A percentile compares a stretch with the other conserved stretches of the same genome.
phyloP scores from a whole-genome alignment of 768 basidiomycete species.

The Jaapia argillacea region DNA sequence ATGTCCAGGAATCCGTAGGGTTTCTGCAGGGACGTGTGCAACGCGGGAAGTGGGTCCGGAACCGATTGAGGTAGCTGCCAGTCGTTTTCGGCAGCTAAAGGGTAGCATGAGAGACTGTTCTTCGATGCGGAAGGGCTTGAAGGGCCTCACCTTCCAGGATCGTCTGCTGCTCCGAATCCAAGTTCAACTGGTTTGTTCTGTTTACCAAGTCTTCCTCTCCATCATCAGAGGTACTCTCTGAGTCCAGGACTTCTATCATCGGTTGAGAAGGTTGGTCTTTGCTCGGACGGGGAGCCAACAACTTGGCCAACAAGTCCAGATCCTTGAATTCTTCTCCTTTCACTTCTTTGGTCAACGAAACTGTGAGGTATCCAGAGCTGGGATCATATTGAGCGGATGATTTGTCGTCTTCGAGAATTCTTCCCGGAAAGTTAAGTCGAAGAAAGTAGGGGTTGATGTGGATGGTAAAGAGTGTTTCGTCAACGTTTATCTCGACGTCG shows the following conservation, averaged over 20 bases:
- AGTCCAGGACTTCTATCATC: conserved; percentile 47
- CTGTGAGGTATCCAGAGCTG: conserved; percentile 62
- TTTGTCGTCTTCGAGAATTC: conserved; percentile 57
- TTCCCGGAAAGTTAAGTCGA: conserved; percentile 61
- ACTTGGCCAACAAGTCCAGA: conserved; percentile 67
- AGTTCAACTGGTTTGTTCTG: conserved; percentile 32
- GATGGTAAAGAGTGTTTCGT: conserved; percentile 57
- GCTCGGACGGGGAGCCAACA: conserved; percentile 57
- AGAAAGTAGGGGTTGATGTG: conserved; percentile 83
- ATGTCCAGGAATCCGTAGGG: conserved; percentile 72
- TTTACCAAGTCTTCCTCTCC: conserved; percentile 31
- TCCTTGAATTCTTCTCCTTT: conserved; percentile 64
- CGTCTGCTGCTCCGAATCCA: conserved; percentile 41
- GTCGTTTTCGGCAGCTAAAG: conserved; percentile 60
- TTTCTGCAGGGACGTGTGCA: conserved; percentile 32
- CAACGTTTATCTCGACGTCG: conserved; percentile 72
- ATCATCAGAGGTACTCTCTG: conserved; percentile 15
- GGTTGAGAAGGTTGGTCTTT: conserved; percentile 20
- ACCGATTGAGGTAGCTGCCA: conserved; percentile 69
- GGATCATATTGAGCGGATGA: conserved; percentile 72
- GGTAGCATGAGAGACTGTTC: not conserved
- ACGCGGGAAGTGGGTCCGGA: conserved; percentile 27
- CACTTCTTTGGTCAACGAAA: conserved; percentile 61
- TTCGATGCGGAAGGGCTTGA: too few species aligned
- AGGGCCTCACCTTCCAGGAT: conserved; percentile 43